Evolutionary conservation across 345 rosid species (phyloP), one percentile per base, ranked within the genome.

Genomic region (Microthlaspi erraticum): DNA sequence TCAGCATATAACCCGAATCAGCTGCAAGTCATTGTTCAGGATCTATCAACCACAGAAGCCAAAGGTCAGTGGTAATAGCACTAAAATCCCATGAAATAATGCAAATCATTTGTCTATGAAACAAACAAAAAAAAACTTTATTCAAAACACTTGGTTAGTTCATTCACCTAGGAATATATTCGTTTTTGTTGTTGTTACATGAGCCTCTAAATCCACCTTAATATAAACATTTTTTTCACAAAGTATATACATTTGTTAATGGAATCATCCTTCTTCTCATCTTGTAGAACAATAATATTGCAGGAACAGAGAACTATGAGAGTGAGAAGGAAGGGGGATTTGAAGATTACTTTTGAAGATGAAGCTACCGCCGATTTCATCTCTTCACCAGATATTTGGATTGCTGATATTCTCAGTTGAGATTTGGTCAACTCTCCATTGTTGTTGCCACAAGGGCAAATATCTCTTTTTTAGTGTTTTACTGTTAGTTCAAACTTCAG

Each of bases 271-370:
- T 61, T 54, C 48, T 56, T 64, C 72, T 76, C 60, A 70, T 69
- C 60, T 41, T 50, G 71, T 71, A 64, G 75, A 75, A 67, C 78
- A 36, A 55, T 70, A 59, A 77, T 71, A 19, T 54, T 80, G 83
- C 92, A 90, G 98, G 91, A 69, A 64, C 84, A 12, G 86, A 74
- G 54, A 78, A 74, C 56, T 63, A 57, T 62, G 84, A 80, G 17
- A 78, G 73, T 70, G 90, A 80, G 48, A 88, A 82, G 77, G 93
- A 82, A 55, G 88, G 92, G 7, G 89, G 86, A 29, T 90, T 93
- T 72, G 98, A 86, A 63, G 97, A 90, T 72, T 90, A 79, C 86
- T 93, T 90, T 78, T 90, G 83, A 83, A 74, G 79, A 36, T 31
- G 76, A 74, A 60, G 50, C 29, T 26, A 26, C 4, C 49, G 12